Conservation (phyloP, 352 stramenopile species). For the Aphanomyces euteiches region DNA sequence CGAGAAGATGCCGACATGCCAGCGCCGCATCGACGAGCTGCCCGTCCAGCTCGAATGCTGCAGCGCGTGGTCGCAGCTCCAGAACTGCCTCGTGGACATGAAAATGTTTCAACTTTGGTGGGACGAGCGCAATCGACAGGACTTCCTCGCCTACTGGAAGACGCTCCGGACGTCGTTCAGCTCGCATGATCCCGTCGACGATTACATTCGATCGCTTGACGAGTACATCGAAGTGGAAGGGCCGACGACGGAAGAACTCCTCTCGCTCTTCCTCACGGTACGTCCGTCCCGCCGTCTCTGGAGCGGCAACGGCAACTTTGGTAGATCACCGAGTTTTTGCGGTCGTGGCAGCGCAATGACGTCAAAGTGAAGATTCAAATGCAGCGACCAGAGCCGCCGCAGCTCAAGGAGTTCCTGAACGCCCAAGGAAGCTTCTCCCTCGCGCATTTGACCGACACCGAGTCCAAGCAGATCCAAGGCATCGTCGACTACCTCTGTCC, state of each 20-base stretch:
- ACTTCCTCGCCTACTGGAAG: constrained; percentile 79
- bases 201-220: constrained; percentile 74
- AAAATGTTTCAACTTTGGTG: constrained; percentile 86
- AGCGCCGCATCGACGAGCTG: constrained; percentile 73
- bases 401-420: constrained; percentile 72
- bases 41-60: constrained; percentile 78
- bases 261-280: constrained; percentile 61
- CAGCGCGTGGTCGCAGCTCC: constrained; percentile 56
- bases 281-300: background rate
- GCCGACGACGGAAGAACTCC: constrained; percentile 57
- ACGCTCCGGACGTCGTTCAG: constrained; percentile 58
- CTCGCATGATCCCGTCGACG: constrained; percentile 70
- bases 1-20: constrained; percentile 58
- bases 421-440: constrained; percentile 57
- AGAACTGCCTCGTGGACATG: constrained; percentile 72
- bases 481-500: constrained; percentile 65
- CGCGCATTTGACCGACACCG: constrained; percentile 45
- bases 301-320: background rate
- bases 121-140: constrained; percentile 69
- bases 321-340: constrained; percentile 73
- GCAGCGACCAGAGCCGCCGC: constrained; percentile 49
- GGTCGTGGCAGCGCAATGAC: constrained; percentile 59
- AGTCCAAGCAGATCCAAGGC: constrained; percentile 50
- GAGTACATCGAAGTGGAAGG: constrained; percentile 64
- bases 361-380: constrained; percentile 34